Conservation (phyloP, 192 early-diverging fungal species). For the Piromyces finnis region DNA sequence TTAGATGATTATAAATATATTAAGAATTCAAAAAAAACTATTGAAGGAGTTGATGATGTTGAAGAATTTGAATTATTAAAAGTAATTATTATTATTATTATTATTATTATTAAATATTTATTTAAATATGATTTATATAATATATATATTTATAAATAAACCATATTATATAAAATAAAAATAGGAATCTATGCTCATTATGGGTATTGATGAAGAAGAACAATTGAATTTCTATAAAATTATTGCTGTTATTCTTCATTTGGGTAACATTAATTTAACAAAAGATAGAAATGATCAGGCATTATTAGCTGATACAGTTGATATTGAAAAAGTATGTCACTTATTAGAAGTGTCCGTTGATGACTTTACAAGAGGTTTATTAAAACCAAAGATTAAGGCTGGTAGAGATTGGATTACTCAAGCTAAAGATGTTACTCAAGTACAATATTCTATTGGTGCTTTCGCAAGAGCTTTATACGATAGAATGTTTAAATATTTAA, state of each 20-base stretch:
- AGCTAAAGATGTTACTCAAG: constrained; percentile 68
- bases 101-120: not conserved
- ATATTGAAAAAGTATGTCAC: constrained; percentile 77
- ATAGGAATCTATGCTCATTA: constrained; percentile 61
- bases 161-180: too few species aligned
- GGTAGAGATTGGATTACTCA: constrained; percentile 92
- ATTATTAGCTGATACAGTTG: constrained; percentile 43
- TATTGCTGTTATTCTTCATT: constrained; percentile 72
- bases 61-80: constrained; percentile 57
- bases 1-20: constrained; percentile 65
- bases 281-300: constrained; percentile 74
- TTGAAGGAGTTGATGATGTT: constrained; percentile 84
- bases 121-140: too few species aligned
- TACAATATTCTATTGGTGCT: constrained; percentile 74
- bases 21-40: constrained; percentile 63
- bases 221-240: constrained; percentile 68
- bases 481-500: constrained; percentile 81
- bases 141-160: too few species aligned
- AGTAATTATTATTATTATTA: constrained; percentile 26
- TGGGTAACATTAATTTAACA: constrained; percentile 78
- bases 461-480: constrained; percentile 84
- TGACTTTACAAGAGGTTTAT: constrained; percentile 69
- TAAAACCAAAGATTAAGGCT: constrained; percentile 82
- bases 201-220: constrained; percentile 58
- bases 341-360: constrained; percentile 73